Conservation (phyloP, 2,329 filamentous ascomycete genomes). For the Aureobasidium sp. region DNA sequence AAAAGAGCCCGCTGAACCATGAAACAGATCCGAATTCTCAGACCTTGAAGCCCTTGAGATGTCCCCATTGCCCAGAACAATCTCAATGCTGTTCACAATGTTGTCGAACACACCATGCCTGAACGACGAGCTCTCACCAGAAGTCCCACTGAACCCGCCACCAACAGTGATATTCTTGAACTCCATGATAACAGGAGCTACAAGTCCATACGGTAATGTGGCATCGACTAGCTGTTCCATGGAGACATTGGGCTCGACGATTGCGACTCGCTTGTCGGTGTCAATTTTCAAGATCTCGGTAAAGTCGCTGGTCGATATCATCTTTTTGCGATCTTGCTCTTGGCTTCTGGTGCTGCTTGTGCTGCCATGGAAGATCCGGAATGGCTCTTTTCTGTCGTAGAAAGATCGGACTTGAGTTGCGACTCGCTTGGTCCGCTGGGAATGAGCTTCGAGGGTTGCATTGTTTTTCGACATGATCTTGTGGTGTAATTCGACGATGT, state of each 20-base stretch:
- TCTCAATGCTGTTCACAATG: slow-evolving; percentile 56
- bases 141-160: slow-evolving; percentile 59
- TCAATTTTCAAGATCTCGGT: slow-evolving; percentile 42
- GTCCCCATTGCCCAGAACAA: slow-evolving; percentile 54
- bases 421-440: slow-evolving; percentile 22
- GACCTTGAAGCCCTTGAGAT: slow-evolving; percentile 42
- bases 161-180: slow-evolving; percentile 64
- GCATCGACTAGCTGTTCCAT: slow-evolving; percentile 59
- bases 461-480: not conserved
- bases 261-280: slow-evolving; percentile 34
- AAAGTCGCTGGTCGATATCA: slow-evolving; percentile 45
- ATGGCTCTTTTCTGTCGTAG: slow-evolving; percentile 40
- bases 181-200: slow-evolving; percentile 64
- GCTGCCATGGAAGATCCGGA: slow-evolving; percentile 52
- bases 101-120: slow-evolving; percentile 60
- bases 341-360: slow-evolving; percentile 46
- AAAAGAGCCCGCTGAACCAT: slow-evolving; percentile 52
- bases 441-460: not conserved
- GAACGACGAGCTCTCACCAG: slow-evolving; percentile 61
- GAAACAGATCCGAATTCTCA: slow-evolving; percentile 50
- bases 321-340: slow-evolving; percentile 33
- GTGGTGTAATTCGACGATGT: not conserved
- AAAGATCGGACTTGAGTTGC: slow-evolving; percentile 39
- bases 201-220: slow-evolving; percentile 47
- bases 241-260: slow-evolving; percentile 62